These are phyloP conservation scores for Barnettozyma botsteinii DNA, from an alignment of 805 yeast genomes.

Conservation along the genomic window DNA sequence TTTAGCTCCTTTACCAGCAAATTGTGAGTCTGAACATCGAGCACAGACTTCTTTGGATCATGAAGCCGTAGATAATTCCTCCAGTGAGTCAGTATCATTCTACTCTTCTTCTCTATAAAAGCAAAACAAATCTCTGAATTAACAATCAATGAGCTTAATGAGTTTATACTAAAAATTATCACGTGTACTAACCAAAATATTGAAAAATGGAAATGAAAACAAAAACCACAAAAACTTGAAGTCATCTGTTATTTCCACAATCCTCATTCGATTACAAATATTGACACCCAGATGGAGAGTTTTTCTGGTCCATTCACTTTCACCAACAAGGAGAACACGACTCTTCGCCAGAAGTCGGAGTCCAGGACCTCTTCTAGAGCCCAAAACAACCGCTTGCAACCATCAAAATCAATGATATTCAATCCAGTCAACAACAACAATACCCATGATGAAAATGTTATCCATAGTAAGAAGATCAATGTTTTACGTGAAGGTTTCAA, in stretches of 20 bases:
- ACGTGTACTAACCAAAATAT: too few species aligned
- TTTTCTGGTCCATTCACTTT: conserved; percentile 8
- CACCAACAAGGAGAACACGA: conserved; percentile 16
- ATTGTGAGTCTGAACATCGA: conserved; percentile 4
- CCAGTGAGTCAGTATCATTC: too few species aligned
- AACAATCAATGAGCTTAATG: too few species aligned
- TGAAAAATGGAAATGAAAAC: too few species aligned
- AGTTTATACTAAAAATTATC: too few species aligned
- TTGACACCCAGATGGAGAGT: conserved; percentile 11
- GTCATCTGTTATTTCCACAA: too few species aligned
- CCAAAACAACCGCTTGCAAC: conserved; percentile 4
- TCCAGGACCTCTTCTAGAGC: conserved; percentile 4
- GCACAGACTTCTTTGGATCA: neutral
- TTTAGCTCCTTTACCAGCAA: conserved; percentile 9
- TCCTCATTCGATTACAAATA: too few species aligned
- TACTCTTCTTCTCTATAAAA: too few species aligned
- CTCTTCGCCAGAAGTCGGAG: neutral
- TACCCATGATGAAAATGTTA: neutral
- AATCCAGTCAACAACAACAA: conserved; percentile 1
- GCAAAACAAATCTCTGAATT: too few species aligned
- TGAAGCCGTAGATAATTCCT: conserved; percentile 5
- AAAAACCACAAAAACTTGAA: too few species aligned
- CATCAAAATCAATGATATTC: conserved; percentile 3
- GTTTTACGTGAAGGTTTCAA: conserved; percentile 8
- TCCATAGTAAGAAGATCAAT: neutral